Conservation (phyloP, 140 eudicot genomes). For the Stevia rebaudiana region DNA sequence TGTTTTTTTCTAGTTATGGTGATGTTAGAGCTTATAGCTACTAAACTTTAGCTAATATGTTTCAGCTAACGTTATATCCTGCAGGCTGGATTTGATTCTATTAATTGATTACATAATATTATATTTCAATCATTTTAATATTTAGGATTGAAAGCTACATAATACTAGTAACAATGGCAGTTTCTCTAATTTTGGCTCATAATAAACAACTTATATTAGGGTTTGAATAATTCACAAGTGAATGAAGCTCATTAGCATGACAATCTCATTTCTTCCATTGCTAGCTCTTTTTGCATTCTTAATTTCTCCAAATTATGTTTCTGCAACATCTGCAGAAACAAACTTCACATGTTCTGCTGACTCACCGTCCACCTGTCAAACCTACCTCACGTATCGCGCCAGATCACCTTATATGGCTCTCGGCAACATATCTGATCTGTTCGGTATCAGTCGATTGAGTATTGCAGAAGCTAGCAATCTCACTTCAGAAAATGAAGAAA, state of each 20-base stretch:
- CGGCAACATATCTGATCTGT: conserved; percentile 56
- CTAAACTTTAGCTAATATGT: conserved; percentile 4
- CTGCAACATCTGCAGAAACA: conserved; percentile 35
- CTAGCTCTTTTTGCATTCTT: conserved; percentile 26
- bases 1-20: background rate
- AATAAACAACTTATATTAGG: conserved; percentile 10
- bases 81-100: conserved; percentile 50
- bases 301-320: conserved; percentile 23
- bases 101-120: conserved; percentile 25
- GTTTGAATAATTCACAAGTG: background rate
- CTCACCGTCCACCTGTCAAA: conserved; percentile 48
- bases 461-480: conserved; percentile 51
- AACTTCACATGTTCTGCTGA: conserved; percentile 52
- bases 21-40: conserved; percentile 20
- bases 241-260: conserved; percentile 40
- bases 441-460: conserved; percentile 48
- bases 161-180: conserved; percentile 22
- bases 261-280: conserved; percentile 30
- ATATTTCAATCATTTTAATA: background rate
- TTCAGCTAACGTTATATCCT: conserved; percentile 6
- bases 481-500: conserved; percentile 38
- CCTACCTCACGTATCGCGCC: conserved; percentile 60
- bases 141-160: conserved; percentile 28
- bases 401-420: conserved; percentile 44
- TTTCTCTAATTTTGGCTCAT: conserved; percentile 18